Evolutionary conservation across 2,329 filamentous ascomycete species (phyloP).

Genomic region (Rugonectria rugulosa): DNA sequence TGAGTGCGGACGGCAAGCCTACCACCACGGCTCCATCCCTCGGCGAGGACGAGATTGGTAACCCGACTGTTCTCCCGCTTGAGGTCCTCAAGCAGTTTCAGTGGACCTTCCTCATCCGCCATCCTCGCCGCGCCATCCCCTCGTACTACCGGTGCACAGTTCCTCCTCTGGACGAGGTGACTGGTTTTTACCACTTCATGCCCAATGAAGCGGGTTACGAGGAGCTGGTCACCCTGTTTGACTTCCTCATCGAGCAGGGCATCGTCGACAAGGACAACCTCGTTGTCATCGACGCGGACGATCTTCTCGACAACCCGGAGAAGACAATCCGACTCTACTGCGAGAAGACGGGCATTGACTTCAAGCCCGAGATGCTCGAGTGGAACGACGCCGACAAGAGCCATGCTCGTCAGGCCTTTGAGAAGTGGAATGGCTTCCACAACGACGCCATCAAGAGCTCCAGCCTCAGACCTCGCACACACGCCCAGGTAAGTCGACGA

Average conservation of each 20-base stretch:
- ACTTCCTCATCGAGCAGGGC: slow-evolving; percentile 76
- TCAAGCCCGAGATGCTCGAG: slow-evolving; percentile 77
- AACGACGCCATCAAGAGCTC: slow-evolving; percentile 90
- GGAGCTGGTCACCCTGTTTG: slow-evolving; percentile 86
- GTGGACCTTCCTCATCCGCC: slow-evolving; percentile 95
- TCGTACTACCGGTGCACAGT: slow-evolving; percentile 95
- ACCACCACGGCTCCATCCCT: slow-evolving; percentile 83
- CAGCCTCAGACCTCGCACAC: slow-evolving; percentile 73
- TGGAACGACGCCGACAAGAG: slow-evolving; percentile 84
- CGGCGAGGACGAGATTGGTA: slow-evolving; percentile 69
- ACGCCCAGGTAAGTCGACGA: slow-evolving; percentile 64
- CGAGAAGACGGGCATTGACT: slow-evolving; percentile 80
- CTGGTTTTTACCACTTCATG: slow-evolving; percentile 87
- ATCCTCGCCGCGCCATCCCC: slow-evolving; percentile 89
- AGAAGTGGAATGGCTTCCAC: slow-evolving; percentile 98
- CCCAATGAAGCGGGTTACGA: slow-evolving; percentile 88
- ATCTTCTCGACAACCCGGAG: slow-evolving; percentile 85
- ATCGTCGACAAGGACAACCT: slow-evolving; percentile 78
- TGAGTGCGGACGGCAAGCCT: slow-evolving; percentile 74
- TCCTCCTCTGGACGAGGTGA: slow-evolving; percentile 81
- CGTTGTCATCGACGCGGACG: slow-evolving; percentile 92
- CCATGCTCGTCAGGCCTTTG: slow-evolving; percentile 78
- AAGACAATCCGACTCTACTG: slow-evolving; percentile 82
- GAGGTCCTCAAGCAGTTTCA: slow-evolving; percentile 82
- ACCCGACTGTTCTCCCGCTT: slow-evolving; percentile 85